Conservation (phyloP, 2,329 filamentous ascomycete genomes). For the Acephala macrosclerotiorum region DNA sequence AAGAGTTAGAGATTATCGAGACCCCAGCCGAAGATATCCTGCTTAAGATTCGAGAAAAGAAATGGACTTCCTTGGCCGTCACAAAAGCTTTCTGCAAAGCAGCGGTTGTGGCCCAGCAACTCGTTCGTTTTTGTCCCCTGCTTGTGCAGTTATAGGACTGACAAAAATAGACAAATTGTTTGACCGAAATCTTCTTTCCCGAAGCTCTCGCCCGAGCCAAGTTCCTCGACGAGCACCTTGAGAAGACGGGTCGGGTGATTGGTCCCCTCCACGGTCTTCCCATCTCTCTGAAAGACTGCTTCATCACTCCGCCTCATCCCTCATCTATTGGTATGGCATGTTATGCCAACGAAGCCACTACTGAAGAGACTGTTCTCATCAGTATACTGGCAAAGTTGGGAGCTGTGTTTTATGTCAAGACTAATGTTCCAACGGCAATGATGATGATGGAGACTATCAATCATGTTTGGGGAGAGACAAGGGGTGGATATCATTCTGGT, state of each 20-base stretch:
- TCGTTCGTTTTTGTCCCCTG: conserved; percentile 46
- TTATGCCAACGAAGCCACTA: conserved; percentile 44
- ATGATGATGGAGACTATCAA: conserved; percentile 53
- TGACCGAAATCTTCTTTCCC: conserved; percentile 63
- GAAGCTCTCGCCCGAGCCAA: conserved; percentile 59
- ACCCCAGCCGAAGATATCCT: conserved; percentile 45
- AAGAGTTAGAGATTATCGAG: conserved; percentile 59
- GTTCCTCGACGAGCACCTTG: conserved; percentile 58
- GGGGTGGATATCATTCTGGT: conserved; percentile 39
- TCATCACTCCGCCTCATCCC: conserved; percentile 46
- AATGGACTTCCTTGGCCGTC: conserved; percentile 60
- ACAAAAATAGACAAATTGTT: conserved; percentile 60
- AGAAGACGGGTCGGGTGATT: conserved; percentile 46
- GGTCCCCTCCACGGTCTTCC: conserved; percentile 52
- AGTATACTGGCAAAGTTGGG: conserved; percentile 49
- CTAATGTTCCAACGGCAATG: conserved; percentile 49
- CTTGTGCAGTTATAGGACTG: not conserved
- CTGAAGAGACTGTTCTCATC: conserved; percentile 45
- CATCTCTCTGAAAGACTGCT: conserved; percentile 50
- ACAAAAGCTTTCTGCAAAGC: conserved; percentile 61
- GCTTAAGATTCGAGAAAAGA: conserved; percentile 43
- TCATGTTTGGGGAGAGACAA: conserved; percentile 51
- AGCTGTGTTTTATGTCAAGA: conserved; percentile 51
- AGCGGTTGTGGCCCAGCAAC: conserved; percentile 60
- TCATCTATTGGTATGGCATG: conserved; percentile 47